Percentiles rank a stretch among this genome's conserved stretches.
These are phyloP conservation scores for Mortierella sp. DNA, from an alignment of 371 early-diverging fungal species.

Conservation along the genomic window DNA sequence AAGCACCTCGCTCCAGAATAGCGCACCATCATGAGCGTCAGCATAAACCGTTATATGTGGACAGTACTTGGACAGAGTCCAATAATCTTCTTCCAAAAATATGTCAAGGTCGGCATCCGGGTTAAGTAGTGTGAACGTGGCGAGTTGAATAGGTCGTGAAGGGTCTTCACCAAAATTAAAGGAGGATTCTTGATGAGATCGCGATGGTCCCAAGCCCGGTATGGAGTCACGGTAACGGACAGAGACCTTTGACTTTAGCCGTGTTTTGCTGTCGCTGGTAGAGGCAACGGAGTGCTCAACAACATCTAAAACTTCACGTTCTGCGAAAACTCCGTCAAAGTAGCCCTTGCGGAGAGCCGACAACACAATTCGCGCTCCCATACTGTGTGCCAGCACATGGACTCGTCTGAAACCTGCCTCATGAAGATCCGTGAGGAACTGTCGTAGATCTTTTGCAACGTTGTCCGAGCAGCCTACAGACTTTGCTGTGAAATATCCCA, in stretches of 20 bases:
- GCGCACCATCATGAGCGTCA: constrained; percentile 57
- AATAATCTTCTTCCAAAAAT: constrained; percentile 55
- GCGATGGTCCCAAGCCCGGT: neutral
- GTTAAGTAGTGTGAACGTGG: constrained; percentile 59
- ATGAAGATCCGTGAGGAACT: constrained; percentile 51
- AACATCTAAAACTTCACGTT: constrained; percentile 29
- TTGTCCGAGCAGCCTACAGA: constrained; percentile 47
- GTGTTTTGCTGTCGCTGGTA: constrained; percentile 11
- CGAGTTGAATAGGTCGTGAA: constrained; percentile 27
- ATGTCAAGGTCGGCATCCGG: constrained; percentile 55
- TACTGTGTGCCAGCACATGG: constrained; percentile 60
- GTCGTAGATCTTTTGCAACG: constrained; percentile 50
- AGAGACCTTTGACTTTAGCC: constrained; percentile 10
- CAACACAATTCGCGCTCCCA: constrained; percentile 55
- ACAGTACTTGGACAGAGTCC: constrained; percentile 52
- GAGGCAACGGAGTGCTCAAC: constrained; percentile 14
- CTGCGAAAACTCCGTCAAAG: constrained; percentile 33
- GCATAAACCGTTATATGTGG: constrained; percentile 58
- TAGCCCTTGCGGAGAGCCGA: constrained; percentile 45
- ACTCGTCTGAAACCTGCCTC: constrained; percentile 58
- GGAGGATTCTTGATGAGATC: neutral
- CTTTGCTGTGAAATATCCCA: constrained; percentile 57
- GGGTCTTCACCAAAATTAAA: constrained; percentile 1
- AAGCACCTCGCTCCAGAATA: constrained; percentile 56
- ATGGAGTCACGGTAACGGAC: constrained; percentile 29